Percentiles rank a stretch among this genome's conserved stretches.
Conservation (phyloP, 148 eudicot species). For the Mesembryanthemum crystallinum region DNA sequence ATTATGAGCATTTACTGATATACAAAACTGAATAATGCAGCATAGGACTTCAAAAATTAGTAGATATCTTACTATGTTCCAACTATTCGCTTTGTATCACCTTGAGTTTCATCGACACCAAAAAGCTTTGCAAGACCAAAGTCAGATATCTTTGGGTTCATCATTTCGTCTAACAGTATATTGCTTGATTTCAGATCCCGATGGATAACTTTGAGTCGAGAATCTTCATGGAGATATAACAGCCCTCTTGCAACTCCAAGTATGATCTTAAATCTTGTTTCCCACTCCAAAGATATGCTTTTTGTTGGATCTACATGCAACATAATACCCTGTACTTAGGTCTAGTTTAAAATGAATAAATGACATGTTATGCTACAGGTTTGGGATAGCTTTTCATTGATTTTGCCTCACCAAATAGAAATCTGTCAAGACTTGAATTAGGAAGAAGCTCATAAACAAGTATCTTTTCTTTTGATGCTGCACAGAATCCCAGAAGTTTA, state of each 20-base stretch:
- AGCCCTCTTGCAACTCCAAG: slow-evolving; percentile 35
- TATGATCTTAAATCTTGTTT: slow-evolving; percentile 26
- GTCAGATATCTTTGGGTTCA: slow-evolving; percentile 36
- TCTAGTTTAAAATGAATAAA: neutral
- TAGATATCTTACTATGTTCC: slow-evolving; percentile 32
- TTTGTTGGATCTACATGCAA: slow-evolving; percentile 14
- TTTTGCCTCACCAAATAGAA: slow-evolving; percentile 24
- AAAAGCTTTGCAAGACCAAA: slow-evolving; percentile 39
- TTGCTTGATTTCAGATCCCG: slow-evolving; percentile 29
- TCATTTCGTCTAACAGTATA: no score
- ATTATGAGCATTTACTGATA: neutral
- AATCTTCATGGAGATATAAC: slow-evolving; percentile 34
- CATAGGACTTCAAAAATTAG: neutral
- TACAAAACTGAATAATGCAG: neutral
- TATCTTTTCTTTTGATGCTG: slow-evolving; percentile 24
- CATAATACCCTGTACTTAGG: neutral
- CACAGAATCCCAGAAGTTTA: slow-evolving; percentile 28
- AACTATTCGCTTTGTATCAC: slow-evolving; percentile 19
- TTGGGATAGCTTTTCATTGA: neutral
- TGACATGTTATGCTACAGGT: neutral
- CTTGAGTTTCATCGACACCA: slow-evolving; percentile 20
- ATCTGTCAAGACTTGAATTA: slow-evolving; percentile 29
- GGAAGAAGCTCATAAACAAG: slow-evolving; percentile 23
- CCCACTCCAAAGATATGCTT: slow-evolving; percentile 11
- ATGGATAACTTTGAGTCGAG: slow-evolving; percentile 10